phyloP scores from a whole-genome alignment of 31 red algal species.

The Asparagopsis taxiformis region DNA sequence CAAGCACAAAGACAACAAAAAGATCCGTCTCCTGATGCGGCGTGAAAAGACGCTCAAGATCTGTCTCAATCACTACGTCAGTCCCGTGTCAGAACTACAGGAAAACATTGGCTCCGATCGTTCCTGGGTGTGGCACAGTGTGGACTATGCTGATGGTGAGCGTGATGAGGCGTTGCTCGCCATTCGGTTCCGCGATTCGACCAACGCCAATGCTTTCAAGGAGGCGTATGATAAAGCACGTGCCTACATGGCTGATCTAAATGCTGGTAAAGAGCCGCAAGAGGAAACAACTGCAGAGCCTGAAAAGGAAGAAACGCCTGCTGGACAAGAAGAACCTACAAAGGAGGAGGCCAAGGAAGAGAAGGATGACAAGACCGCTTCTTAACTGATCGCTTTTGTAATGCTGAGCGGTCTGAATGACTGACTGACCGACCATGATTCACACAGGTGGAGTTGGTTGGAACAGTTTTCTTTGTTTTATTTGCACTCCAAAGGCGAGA shows the following conservation, averaged over 20 bases:
- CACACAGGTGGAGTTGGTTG: too few relatives aligned
- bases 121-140: conserved; percentile 96
- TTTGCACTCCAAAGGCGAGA: too few relatives aligned
- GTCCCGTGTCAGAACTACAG: conserved; percentile 68
- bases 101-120: conserved; percentile 98
- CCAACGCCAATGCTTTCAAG: conserved; percentile 80
- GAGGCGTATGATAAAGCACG: conserved; percentile 74
- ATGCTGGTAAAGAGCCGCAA: background rate
- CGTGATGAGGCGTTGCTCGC: conserved; percentile 85
- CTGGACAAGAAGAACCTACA: too few relatives aligned
- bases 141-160: conserved; percentile 99
- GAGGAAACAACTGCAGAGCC: conserved; percentile 19
- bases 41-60: conserved; percentile 99
- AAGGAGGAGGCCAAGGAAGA: conserved; percentile 6
- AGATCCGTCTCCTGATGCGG: conserved; percentile 97
- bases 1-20: conserved; percentile 78
- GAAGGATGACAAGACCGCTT: too few relatives aligned
- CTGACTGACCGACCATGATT: too few relatives aligned
- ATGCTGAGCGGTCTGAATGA: too few relatives aligned
- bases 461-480: too few relatives aligned
- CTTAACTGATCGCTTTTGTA: too few relatives aligned
- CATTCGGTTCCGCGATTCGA: conserved; percentile 93
- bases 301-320: too few relatives aligned
- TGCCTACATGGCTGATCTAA: conserved; percentile 57
- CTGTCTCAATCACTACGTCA: conserved; percentile 96